These are phyloP conservation scores for Mallotus japonicus DNA, from an alignment of 441 rosid genomes.

Conservation along the genomic window DNA sequence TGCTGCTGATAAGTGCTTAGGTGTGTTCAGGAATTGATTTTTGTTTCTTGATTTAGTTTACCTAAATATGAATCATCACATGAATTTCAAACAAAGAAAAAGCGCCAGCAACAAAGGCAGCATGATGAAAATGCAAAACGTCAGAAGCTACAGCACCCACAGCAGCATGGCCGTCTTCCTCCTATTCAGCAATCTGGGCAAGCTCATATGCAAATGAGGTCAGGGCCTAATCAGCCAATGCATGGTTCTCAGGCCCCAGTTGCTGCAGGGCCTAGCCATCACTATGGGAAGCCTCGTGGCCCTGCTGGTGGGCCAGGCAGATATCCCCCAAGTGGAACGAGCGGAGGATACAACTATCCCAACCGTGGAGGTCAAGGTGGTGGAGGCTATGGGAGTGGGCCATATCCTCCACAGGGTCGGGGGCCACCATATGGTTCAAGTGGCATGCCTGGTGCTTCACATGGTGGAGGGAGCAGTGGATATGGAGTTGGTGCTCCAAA, in stretches of 20 bases:
- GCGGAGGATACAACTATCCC: slow-evolving; percentile 65
- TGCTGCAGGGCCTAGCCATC: slow-evolving; percentile 63
- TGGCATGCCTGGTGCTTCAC: slow-evolving; percentile 59
- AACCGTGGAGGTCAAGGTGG: slow-evolving; percentile 64
- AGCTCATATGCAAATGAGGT: slow-evolving; percentile 59
- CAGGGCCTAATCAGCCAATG: slow-evolving; percentile 75
- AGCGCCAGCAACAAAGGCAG: slow-evolving; percentile 87
- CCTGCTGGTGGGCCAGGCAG: slow-evolving; percentile 79
- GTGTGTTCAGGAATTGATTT: background rate
- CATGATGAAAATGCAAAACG: slow-evolving; percentile 85
- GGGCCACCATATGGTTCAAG: slow-evolving; percentile 48
- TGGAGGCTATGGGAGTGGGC: slow-evolving; percentile 45
- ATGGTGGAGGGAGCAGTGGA: slow-evolving; percentile 63
- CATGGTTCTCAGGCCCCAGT: slow-evolving; percentile 64
- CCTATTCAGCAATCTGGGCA: slow-evolving; percentile 85
- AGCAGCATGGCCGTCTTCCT: slow-evolving; percentile 74
- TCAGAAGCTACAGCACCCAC: slow-evolving; percentile 84
- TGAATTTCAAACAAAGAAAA: slow-evolving; percentile 97
- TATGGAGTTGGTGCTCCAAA: slow-evolving; percentile 79
- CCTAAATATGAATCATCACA: slow-evolving; percentile 96
- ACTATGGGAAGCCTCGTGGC: slow-evolving; percentile 68
- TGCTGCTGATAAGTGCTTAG: background rate
- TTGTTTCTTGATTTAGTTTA: slow-evolving; percentile 47
- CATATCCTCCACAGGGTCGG: slow-evolving; percentile 53
- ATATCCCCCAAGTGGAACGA: slow-evolving; percentile 58